A percentile compares a stretch with the other conserved stretches of the same genome.
phyloP scores from a whole-genome alignment of 148 eudicot genomes.

The Arbutus unedo region DNA sequence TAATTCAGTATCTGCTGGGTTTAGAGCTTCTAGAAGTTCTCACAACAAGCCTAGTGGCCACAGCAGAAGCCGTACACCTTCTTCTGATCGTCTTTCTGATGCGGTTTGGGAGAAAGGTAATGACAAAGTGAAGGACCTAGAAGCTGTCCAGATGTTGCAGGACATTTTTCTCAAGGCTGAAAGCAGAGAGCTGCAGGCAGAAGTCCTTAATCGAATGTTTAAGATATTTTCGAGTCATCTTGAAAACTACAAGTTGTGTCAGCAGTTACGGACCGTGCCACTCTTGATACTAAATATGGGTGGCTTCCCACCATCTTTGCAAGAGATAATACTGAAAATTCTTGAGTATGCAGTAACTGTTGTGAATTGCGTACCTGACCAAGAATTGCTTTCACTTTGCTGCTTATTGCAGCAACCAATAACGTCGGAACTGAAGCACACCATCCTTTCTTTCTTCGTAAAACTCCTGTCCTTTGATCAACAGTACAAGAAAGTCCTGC shows the following conservation, averaged over 20 bases:
- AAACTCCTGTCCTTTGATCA: slow-evolving; percentile 92
- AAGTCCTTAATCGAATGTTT: slow-evolving; percentile 92
- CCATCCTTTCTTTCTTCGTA: slow-evolving; percentile 86
- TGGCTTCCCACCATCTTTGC: slow-evolving; percentile 78
- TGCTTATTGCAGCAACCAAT: slow-evolving; percentile 94
- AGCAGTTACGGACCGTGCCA: slow-evolving; percentile 93
- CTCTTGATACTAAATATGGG: slow-evolving; percentile 92
- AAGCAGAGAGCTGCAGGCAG: slow-evolving; percentile 84
- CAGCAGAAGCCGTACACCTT: slow-evolving; percentile 60
- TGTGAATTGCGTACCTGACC: slow-evolving; percentile 96
- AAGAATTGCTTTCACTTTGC: slow-evolving; percentile 94
- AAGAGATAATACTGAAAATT: slow-evolving; percentile 87
- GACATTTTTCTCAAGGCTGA: slow-evolving; percentile 92
- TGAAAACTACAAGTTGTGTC: slow-evolving; percentile 90
- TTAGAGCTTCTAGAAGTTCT: slow-evolving; percentile 42
- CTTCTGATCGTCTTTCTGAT: slow-evolving; percentile 53
- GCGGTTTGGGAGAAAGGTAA: slow-evolving; percentile 75
- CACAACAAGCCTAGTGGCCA: slow-evolving; percentile 57
- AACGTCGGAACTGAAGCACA: slow-evolving; percentile 61
- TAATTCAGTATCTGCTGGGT: slow-evolving; percentile 31
- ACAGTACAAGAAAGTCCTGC: slow-evolving; percentile 86
- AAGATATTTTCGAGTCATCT: slow-evolving; percentile 94
- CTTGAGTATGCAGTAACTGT: slow-evolving; percentile 99
- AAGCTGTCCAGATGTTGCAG: slow-evolving; percentile 96
- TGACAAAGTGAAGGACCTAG: slow-evolving; percentile 82